phyloP scores from a whole-genome alignment of 331 rosid species.

The Rhamnella rubrinervis region DNA sequence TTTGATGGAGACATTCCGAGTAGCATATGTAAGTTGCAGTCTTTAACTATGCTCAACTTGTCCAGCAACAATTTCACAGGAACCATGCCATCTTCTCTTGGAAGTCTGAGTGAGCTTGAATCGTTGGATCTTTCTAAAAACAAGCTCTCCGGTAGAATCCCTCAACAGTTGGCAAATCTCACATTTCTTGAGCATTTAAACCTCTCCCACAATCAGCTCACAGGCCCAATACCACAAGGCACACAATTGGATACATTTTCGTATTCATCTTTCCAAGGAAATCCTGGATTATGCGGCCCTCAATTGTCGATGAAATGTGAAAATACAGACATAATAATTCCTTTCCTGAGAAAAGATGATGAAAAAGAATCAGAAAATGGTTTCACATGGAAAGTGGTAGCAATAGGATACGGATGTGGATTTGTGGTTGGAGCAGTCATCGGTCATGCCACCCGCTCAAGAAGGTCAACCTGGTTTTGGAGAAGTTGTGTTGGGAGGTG shows the following conservation, averaged over 20 bases:
- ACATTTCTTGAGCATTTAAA: constrained; percentile 11
- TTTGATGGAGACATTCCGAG: constrained; percentile 10
- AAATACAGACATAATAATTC: background rate
- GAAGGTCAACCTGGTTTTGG: background rate
- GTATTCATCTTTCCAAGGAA: background rate
- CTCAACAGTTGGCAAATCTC: background rate
- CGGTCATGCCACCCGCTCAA: background rate
- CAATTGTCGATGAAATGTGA: constrained; percentile 18
- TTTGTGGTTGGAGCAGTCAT: background rate
- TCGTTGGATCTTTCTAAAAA: constrained; percentile 26
- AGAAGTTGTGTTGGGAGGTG: background rate
- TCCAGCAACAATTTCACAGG: constrained; percentile 19
- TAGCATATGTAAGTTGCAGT: background rate
- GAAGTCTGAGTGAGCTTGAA: constrained; percentile 6
- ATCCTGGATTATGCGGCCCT: constrained; percentile 23
- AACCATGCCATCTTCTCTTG: background rate
- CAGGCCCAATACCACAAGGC: constrained; percentile 5
- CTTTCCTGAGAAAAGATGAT: background rate
- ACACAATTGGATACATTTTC: constrained; percentile 1
- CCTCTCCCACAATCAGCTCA: constrained; percentile 14
- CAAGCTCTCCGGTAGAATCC: constrained; percentile 8
- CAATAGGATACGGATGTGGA: constrained; percentile 12
- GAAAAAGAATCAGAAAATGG: background rate
- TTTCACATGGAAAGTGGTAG: background rate
- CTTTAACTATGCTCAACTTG: constrained; percentile 8